Base-by-base conservation (phyloP, 1,284 basidiomycete genomes). In the Cutaneotrichosporon cutaneum region DNA sequence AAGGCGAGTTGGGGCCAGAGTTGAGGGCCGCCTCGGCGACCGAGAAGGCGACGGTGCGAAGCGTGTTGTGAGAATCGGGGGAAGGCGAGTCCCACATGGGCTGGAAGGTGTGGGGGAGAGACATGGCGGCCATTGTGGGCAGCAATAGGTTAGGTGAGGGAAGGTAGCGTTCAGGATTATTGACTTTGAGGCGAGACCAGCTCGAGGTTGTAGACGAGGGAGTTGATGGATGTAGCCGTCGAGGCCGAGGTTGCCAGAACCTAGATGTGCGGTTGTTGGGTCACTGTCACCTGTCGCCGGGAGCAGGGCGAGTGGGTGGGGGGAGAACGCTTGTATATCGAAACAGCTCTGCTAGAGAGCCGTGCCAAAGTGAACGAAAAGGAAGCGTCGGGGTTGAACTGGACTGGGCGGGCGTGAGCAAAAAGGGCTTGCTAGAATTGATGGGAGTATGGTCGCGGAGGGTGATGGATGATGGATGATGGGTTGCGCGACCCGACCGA, bases 1-100 rank as follows among this genome's bases (percentile, higher is more conserved):
- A 69, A 11, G 76, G 76, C 30, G 75, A 76, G 65, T 71, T 72
- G 54, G 76, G 75, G 54, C 70, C 71, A 9, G 74, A 64, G 59
- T 74, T 66, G 21, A 78, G 69, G 4, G 75, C 75, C 11, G 76
- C 73, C 60, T 78, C 76, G 3, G 76, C 76, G 21, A 78, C 75
- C 2, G 71, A 73, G 60, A 71, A 73, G 1, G 76, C 76, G 42
- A 78, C 68, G 30, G 30, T 30, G 27, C 48, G 54, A 7, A 53
- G 51, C 2, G 39, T 26, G 39, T 51, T 53, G 26, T 50, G 47
- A 18, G 57, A 51, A 32, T 58, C 44, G 45, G 45, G 21, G 22
- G 35, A 39, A 16, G 56, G n/a, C 21, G 44, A 32, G 45, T 35
- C 56, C 47, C 33, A 58, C 35, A 33, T 22, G 27, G 44, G 54